Evolutionary conservation across 768 basidiomycete species (phyloP).

Genomic region (Boletus coccyginus): DNA sequence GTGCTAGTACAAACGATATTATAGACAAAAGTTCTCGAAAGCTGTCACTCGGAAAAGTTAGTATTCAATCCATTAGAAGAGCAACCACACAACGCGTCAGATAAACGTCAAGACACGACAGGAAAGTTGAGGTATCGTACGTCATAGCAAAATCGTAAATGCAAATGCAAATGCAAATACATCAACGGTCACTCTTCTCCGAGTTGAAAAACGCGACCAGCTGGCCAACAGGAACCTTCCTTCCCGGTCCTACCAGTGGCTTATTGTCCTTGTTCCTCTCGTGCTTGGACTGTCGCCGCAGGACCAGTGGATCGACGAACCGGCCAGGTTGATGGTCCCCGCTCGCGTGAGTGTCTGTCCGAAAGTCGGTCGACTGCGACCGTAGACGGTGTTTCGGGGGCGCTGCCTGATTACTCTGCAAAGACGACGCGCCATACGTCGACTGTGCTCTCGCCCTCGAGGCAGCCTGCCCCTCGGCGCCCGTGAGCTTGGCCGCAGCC

Average conservation of each 20-base stretch:
- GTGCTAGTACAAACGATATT: not conserved
- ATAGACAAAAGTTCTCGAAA: not conserved
- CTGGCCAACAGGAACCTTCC: constrained; percentile 72
- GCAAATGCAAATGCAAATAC: not conserved
- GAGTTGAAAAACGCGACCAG: constrained; percentile 82
- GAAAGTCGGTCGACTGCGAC: constrained; percentile 39
- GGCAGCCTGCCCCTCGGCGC: constrained; percentile 20
- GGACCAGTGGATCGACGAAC: constrained; percentile 76
- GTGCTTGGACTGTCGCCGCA: constrained; percentile 60
- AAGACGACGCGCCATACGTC: constrained; percentile 42
- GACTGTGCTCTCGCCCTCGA: constrained; percentile 53
- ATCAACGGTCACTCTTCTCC: constrained; percentile 17
- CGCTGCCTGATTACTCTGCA: constrained; percentile 29
- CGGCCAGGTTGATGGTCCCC: constrained; percentile 27
- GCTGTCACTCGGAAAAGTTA: not conserved
- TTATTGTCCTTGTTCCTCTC: constrained; percentile 41
- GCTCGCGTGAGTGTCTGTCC: constrained; percentile 17
- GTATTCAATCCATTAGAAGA: not conserved
- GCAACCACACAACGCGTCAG: not conserved
- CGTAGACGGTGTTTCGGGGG: constrained; percentile 31
- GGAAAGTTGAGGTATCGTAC: not conserved
- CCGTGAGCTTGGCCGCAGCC: constrained; percentile 35
- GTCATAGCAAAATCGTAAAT: not conserved
- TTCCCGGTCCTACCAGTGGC: constrained; percentile 36
- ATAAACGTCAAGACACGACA: not conserved